These are phyloP conservation scores for Draba incana DNA, from an alignment of 345 rosid genomes.

Conservation along the genomic window DNA sequence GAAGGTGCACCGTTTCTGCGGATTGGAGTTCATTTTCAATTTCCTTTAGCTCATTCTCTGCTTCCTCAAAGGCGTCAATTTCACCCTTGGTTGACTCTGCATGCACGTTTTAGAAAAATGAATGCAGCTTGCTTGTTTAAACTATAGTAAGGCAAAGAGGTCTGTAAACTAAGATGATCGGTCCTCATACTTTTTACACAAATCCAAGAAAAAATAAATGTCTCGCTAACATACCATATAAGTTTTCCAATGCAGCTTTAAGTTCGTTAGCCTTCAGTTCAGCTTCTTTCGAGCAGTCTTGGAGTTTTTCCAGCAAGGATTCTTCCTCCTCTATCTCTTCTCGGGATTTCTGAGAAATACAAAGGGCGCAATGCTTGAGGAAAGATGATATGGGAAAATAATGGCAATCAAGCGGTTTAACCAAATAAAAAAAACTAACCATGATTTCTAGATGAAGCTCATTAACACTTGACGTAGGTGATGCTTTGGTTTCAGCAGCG, in stretches of 20 bases:
- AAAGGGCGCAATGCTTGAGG: slow-evolving; percentile 10
- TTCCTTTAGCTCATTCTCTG: slow-evolving; percentile 69
- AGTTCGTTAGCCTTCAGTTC: slow-evolving; percentile 60
- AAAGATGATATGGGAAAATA: slow-evolving; percentile 15
- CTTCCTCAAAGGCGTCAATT: slow-evolving; percentile 63
- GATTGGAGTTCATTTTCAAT: slow-evolving; percentile 57
- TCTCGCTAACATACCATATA: slow-evolving; percentile 54
- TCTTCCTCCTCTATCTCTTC: slow-evolving; percentile 58
- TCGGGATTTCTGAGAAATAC: slow-evolving; percentile 48
- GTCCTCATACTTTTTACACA: background rate
- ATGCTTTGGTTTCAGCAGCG: slow-evolving; percentile 49
- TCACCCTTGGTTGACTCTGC: slow-evolving; percentile 71
- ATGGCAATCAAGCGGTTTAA: background rate
- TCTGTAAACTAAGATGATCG: slow-evolving; percentile 9
- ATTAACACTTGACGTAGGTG: slow-evolving; percentile 59
- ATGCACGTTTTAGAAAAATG: slow-evolving; percentile 2
- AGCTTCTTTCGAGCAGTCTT: slow-evolving; percentile 48
- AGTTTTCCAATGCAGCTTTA: slow-evolving; percentile 52
- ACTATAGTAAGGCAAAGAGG: background rate
- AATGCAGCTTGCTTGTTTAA: slow-evolving; percentile 15
- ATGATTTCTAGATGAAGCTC: slow-evolving; percentile 75
- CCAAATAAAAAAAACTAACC: slow-evolving; percentile 46
- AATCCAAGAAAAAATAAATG: background rate
- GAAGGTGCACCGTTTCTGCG: slow-evolving; percentile 56
- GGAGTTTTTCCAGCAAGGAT: slow-evolving; percentile 45